These are phyloP conservation scores for Neostapfia colusana DNA, from an alignment of 176 grass and related monocot genomes.

Conservation along the genomic window DNA sequence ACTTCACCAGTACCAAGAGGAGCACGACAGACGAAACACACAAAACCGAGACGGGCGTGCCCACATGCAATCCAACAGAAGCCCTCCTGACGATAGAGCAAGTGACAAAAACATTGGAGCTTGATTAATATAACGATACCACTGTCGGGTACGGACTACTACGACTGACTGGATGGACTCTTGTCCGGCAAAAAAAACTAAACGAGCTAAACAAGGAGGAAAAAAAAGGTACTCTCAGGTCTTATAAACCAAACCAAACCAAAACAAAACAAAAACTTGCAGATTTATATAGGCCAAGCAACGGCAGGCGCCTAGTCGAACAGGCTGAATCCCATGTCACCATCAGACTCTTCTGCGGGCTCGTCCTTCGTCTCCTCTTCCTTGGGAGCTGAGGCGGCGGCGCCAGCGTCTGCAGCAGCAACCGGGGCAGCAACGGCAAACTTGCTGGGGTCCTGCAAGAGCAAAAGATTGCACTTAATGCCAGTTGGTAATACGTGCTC, in stretches of 20 bases:
- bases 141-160: constrained; percentile 20
- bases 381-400: constrained; percentile 32
- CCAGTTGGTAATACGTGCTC: no score
- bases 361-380: constrained; percentile 70
- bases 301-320: constrained; percentile 49
- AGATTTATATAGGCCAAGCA: neutral
- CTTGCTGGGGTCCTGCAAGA: constrained; percentile 68
- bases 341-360: constrained; percentile 56
- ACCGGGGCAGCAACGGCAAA: constrained; percentile 53
- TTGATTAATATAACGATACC: constrained; percentile 2
- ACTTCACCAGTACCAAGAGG: no score
- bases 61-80: neutral
- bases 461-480: neutral
- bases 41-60: no score
- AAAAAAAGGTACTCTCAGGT: neutral
- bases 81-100: neutral
- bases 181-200: neutral
- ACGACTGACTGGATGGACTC: neutral
- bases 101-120: neutral
- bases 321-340: constrained; percentile 72
- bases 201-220: neutral
- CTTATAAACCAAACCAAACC: neutral
- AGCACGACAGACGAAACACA: no score
- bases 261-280: constrained; percentile 41
- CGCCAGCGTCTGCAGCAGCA: constrained; percentile 40